phyloP scores from a whole-genome alignment of 768 basidiomycete genomes.

The Floccularia luteovirens region DNA sequence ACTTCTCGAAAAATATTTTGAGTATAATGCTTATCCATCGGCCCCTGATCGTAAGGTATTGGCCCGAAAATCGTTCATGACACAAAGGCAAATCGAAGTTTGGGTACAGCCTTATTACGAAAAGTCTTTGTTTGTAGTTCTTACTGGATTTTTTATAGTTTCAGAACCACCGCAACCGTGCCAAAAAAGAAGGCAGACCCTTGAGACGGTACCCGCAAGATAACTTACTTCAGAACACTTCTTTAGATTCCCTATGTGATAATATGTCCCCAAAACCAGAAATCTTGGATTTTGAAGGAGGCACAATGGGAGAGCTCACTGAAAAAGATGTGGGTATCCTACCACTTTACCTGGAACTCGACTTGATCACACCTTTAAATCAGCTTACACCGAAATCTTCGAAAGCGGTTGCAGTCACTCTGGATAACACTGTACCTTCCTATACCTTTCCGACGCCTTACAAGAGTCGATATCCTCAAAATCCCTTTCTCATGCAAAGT shows the following conservation, averaged over 20 bases:
- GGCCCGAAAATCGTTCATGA: slow-evolving; percentile 36
- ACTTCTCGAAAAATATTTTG: slow-evolving; percentile 37
- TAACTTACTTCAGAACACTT: not conserved
- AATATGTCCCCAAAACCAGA: not conserved
- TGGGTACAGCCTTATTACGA: slow-evolving; percentile 31
- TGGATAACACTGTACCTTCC: not conserved
- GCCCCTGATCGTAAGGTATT: slow-evolving; percentile 27
- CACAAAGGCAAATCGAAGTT: slow-evolving; percentile 40
- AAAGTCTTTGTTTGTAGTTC: not conserved
- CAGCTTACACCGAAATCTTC: not conserved
- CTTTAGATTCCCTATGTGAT: not conserved
- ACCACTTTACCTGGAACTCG: not conserved
- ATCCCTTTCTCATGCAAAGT: slow-evolving; percentile 6
- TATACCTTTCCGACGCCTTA: slow-evolving; percentile 21
- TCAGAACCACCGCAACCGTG: slow-evolving; percentile 43
- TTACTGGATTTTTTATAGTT: slow-evolving; percentile 24
- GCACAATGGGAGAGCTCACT: not conserved
- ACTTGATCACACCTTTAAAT: not conserved
- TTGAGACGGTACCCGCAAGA: not conserved
- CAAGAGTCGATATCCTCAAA: not conserved
- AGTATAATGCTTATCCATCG: slow-evolving; percentile 38
- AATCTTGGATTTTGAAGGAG: not conserved
- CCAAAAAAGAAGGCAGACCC: slow-evolving; percentile 19
- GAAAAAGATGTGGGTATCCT: not conserved
- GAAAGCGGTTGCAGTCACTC: not conserved